Evolutionary conservation across 140 eudicot species (phyloP), one percentile per base, ranked within the genome.

Genomic region (Flaveria floridana): DNA sequence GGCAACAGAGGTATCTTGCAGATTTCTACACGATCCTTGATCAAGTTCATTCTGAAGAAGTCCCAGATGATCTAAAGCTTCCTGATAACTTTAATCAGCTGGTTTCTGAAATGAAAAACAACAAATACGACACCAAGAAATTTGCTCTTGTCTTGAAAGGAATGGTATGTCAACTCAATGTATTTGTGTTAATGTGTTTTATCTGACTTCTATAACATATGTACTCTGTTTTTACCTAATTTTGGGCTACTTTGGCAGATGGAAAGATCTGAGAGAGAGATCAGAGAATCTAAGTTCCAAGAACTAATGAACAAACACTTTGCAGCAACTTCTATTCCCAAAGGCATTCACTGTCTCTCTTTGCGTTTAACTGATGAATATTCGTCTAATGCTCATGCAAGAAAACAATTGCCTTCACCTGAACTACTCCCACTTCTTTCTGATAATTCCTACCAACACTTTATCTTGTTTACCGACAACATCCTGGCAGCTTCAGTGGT

Each of bases 401-500:
- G 99, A 75, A 84, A 71, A 64, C 99, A 94, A 80, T 74, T 94
- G 70, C 99, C 99, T 59, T 75, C 99, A 20, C 97, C 97, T 15
- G 97, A 94, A 78, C 63, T 91, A 65, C 99, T 94, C 58, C 99
- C 99, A 18, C 50, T 88, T 78, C 96, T 94, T 57, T 91, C 99
- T 9, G 91, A 88, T 86, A 91, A 87, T 73, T 85, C 97, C n/a
- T 82, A 83, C 74, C 82, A 91, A 62, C 99, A 94, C 84, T 91
- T 88, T 70, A 77, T 91, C n/a, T 18, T 94, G 82, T 75, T 96
- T 25, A 94, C 97, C 51, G 97, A 94, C 76, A 94, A 94, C 81
- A 94, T 94, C 67, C 86, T 94, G 72, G 99, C 99, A 68, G 99
- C 99, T 69, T 85, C 99, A n/a, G 97, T 94, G 61, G 99, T 94